These are phyloP conservation scores for Adansonia madagascariensis DNA, from an alignment of 441 rosid genomes.

Conservation along the genomic window DNA sequence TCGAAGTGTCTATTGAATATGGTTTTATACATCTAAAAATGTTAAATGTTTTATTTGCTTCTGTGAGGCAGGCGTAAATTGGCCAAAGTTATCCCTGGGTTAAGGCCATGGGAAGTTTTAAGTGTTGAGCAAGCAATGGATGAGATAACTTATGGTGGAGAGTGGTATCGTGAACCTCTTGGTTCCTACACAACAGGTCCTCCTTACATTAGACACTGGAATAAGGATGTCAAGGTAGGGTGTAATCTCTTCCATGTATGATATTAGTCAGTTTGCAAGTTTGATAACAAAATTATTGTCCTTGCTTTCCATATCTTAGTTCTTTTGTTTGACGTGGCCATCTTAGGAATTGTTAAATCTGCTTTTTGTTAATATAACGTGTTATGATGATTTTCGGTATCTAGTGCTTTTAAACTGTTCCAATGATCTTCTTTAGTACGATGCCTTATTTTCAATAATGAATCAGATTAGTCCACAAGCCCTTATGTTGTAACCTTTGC, in stretches of 20 bases:
- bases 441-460: constrained; percentile 12
- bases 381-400: not conserved
- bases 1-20: not conserved
- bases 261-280: not conserved
- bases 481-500: constrained; percentile 3
- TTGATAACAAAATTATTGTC: not conserved
- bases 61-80: constrained; percentile 51
- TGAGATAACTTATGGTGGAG: constrained; percentile 73
- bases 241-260: constrained; percentile 7
- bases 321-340: not conserved
- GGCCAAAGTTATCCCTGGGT: constrained; percentile 73
- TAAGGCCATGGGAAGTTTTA: constrained; percentile 96
- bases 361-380: not conserved
- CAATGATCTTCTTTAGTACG: not conserved
- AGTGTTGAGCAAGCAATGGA: constrained; percentile 96
- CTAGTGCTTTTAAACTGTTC: not conserved
- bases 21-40: not conserved
- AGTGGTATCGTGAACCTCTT: constrained; percentile 90
- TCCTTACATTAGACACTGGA: constrained; percentile 74
- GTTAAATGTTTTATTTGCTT: constrained; percentile 27
- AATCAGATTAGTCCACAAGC: not conserved
- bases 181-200: constrained; percentile 77
- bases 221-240: constrained; percentile 59
- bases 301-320: not conserved
- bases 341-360: not conserved